phyloP scores from a whole-genome alignment of 768 basidiomycete genomes.

The Kockovaella imperatae region DNA sequence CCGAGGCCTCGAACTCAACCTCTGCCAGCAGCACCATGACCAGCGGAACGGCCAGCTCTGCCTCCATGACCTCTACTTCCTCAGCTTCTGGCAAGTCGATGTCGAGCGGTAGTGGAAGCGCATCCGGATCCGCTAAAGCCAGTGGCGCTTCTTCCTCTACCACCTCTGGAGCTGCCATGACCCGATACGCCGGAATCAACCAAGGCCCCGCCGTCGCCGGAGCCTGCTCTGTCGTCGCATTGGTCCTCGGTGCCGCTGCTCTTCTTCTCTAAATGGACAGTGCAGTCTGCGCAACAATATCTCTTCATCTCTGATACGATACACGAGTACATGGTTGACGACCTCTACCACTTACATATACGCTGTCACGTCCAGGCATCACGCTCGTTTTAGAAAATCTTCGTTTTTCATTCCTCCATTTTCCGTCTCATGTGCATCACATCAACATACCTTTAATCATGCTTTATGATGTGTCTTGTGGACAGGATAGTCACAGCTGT shows the following conservation, averaged over 20 bases:
- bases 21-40: slow-evolving; percentile 2
- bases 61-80: background rate
- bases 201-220: slow-evolving; percentile 20
- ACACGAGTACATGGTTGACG: background rate
- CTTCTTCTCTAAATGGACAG: slow-evolving; percentile 26
- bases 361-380: background rate
- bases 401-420: background rate
- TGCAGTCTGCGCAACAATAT: too few relatives aligned
- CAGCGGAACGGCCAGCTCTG: too few relatives aligned
- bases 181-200: slow-evolving; percentile 14
- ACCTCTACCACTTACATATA: background rate
- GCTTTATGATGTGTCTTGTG: too few relatives aligned
- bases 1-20: slow-evolving; percentile 15
- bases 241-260: slow-evolving; percentile 30
- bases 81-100: slow-evolving; percentile 5
- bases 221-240: slow-evolving; percentile 17
- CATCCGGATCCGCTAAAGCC: slow-evolving; percentile 10
- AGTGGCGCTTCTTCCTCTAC: slow-evolving; percentile 9
- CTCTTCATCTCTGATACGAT: background rate
- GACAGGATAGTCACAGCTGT: too few relatives aligned
- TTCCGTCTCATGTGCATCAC: background rate
- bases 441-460: too few relatives aligned
- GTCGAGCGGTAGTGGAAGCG: slow-evolving; percentile 1
- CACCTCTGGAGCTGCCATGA: slow-evolving; percentile 14
- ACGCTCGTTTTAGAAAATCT: too few relatives aligned